Percentiles rank a stretch among this genome's conserved stretches.
These are phyloP conservation scores for Aquanectria penicillioides DNA, from an alignment of 2,329 filamentous ascomycete genomes.

Conservation along the genomic window DNA sequence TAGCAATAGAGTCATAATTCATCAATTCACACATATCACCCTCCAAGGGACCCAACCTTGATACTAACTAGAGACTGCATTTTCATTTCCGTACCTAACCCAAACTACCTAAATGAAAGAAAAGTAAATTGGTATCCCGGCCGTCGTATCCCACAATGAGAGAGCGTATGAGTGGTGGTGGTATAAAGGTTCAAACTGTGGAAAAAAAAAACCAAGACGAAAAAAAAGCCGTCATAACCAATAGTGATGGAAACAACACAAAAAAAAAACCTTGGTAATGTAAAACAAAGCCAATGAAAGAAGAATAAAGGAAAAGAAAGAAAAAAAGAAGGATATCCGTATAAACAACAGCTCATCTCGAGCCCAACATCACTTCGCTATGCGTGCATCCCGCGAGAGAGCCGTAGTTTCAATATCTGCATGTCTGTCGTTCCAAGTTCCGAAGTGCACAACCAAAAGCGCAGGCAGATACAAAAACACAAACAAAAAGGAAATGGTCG, in stretches of 20 bases:
- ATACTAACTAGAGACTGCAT: constrained; percentile 11
- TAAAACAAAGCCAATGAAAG: background rate
- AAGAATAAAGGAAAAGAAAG: constrained; percentile 19
- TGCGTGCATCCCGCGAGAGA: constrained; percentile 43
- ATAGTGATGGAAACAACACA: background rate
- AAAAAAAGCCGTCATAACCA: constrained; percentile 4
- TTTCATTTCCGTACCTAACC: constrained; percentile 25
- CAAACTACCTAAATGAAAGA: constrained; percentile 18
- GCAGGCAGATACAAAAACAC: constrained; percentile 14
- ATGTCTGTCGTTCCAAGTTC: constrained; percentile 36
- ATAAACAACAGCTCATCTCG: constrained; percentile 39
- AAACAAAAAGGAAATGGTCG: constrained; percentile 6
- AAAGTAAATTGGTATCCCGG: constrained; percentile 40
- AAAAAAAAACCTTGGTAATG: constrained; percentile 1
- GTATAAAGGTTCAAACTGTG: constrained; percentile 20
- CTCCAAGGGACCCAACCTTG: background rate
- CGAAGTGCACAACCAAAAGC: constrained; percentile 24
- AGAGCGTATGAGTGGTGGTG: constrained; percentile 20
- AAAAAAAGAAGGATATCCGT: constrained; percentile 30
- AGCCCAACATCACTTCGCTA: constrained; percentile 41
- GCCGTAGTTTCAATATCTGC: constrained; percentile 37
- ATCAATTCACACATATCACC: background rate
- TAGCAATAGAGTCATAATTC: no score
- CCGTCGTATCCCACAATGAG: constrained; percentile 28
- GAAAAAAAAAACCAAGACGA: background rate